Evolutionary conservation across 2,329 filamentous ascomycete genomes (phyloP).

Genomic region (Fusarium phyllophilum): DNA sequence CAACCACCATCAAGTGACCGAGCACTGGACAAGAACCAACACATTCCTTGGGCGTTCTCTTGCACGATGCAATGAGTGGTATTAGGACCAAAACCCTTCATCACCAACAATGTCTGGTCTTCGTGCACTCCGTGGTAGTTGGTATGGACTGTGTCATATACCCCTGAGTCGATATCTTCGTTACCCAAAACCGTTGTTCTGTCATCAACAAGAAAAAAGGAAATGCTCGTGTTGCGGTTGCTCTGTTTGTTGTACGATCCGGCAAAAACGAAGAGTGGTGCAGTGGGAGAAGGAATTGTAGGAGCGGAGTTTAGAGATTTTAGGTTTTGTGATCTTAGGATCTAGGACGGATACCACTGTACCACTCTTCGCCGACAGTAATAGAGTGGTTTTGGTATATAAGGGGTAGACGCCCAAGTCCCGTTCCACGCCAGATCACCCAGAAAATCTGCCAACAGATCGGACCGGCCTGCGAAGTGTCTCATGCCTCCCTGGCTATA

Average conservation of each 20-base stretch:
- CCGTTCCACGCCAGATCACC: not conserved
- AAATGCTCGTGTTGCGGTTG: not conserved
- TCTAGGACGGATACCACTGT: not conserved
- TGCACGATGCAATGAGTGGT: not conserved
- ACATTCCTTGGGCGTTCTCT: not conserved
- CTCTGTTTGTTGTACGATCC: not conserved
- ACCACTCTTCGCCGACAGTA: not conserved
- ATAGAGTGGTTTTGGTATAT: not conserved
- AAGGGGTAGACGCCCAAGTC: not conserved
- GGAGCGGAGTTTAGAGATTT: not conserved
- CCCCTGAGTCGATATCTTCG: not conserved
- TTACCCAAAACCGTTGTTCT: not conserved
- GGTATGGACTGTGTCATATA: not conserved
- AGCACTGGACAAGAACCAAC: not conserved
- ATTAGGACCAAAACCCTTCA: no score
- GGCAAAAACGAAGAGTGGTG: not conserved
- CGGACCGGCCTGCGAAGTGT: not conserved
- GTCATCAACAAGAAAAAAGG: not conserved
- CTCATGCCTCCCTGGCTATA: not conserved
- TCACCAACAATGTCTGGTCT: not conserved
- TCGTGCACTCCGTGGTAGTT: not conserved
- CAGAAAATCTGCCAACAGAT: not conserved
- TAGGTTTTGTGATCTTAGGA: not conserved
- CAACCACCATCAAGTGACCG: not conserved
- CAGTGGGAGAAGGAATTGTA: not conserved